Evolutionary conservation across 495 filamentous ascomycete species (phyloP).

Genomic region (Hypoxylon cercidicola): DNA sequence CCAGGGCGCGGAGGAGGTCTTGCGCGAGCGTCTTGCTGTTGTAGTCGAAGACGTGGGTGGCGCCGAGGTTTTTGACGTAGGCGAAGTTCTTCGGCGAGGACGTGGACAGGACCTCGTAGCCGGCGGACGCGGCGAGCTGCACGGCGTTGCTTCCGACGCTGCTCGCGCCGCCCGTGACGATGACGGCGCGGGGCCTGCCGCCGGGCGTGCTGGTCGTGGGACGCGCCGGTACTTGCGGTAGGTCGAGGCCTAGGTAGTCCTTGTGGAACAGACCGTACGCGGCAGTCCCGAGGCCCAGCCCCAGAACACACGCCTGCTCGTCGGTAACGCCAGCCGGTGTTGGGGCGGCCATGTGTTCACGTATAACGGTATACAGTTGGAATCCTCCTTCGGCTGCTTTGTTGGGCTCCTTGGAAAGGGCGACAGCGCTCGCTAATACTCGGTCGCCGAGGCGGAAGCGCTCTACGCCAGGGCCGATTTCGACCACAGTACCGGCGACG

Average conservation of each 20-base stretch:
- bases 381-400: slow-evolving; percentile 38
- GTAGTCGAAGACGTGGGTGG: slow-evolving; percentile 66
- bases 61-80: slow-evolving; percentile 62
- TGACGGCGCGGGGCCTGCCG: slow-evolving; percentile 61
- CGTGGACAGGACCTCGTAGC: slow-evolving; percentile 66
- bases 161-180: slow-evolving; percentile 52
- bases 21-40: slow-evolving; percentile 44
- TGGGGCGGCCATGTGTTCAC: slow-evolving; percentile 48
- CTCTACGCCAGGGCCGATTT: slow-evolving; percentile 54
- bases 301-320: slow-evolving; percentile 56
- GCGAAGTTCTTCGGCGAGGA: slow-evolving; percentile 62
- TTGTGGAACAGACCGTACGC: slow-evolving; percentile 54
- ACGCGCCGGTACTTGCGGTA: too few species aligned
- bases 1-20: slow-evolving; percentile 40
- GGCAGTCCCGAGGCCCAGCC: slow-evolving; percentile 58
- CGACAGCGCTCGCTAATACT: slow-evolving; percentile 43
- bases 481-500: slow-evolving; percentile 61
- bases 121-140: slow-evolving; percentile 66
- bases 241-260: slow-evolving; percentile 45
- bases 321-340: slow-evolving; percentile 55
- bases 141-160: slow-evolving; percentile 67
- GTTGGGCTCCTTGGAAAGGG: slow-evolving; percentile 12
- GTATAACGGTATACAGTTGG: slow-evolving; percentile 51
- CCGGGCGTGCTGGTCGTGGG: too few species aligned
- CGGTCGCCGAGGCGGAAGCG: slow-evolving; percentile 57